A percentile compares a stretch with the other conserved stretches of the same genome.
Conservation (phyloP, 306 rosid species). For the Hylodesmum podocarpum region DNA sequence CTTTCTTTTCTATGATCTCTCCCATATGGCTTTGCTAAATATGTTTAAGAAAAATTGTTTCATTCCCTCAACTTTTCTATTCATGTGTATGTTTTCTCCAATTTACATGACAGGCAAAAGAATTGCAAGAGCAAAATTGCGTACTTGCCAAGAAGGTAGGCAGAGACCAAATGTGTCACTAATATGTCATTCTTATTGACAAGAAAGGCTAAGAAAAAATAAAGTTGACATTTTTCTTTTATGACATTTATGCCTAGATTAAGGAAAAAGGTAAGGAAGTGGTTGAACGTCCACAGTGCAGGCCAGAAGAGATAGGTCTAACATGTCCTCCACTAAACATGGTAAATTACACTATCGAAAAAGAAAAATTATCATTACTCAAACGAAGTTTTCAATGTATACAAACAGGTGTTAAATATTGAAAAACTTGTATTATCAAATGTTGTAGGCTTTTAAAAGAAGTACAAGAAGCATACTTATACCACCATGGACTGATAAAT, state of each 20-base stretch:
- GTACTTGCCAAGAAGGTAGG: constrained; percentile 59
- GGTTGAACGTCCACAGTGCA: constrained; percentile 26
- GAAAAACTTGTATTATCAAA: no score
- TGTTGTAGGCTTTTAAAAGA: no score
- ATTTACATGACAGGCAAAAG: constrained; percentile 62
- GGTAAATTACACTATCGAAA: no score
- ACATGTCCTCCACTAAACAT: constrained; percentile 27
- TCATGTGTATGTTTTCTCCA: no score
- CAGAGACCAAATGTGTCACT: constrained; percentile 19
- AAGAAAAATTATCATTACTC: no score
- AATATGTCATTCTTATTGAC: neutral
- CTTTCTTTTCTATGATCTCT: no score
- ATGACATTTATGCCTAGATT: constrained; percentile 40
- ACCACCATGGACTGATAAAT: neutral
- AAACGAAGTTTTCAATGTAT: no score
- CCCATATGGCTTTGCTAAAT: no score
- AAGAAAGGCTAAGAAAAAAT: neutral
- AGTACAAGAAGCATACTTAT: no score
- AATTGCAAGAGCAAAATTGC: constrained; percentile 57
- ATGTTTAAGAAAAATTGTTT: no score
- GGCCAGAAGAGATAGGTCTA: constrained; percentile 28
- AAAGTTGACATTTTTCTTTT: neutral
- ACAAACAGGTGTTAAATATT: no score
- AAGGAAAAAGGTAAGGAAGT: constrained; percentile 47
- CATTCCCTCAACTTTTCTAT: no score